Percentiles rank a stretch among this genome's conserved stretches.
Evolutionary conservation across 177 flowering plant species (phyloP).

Genomic region (Telopea speciosissima): DNA sequence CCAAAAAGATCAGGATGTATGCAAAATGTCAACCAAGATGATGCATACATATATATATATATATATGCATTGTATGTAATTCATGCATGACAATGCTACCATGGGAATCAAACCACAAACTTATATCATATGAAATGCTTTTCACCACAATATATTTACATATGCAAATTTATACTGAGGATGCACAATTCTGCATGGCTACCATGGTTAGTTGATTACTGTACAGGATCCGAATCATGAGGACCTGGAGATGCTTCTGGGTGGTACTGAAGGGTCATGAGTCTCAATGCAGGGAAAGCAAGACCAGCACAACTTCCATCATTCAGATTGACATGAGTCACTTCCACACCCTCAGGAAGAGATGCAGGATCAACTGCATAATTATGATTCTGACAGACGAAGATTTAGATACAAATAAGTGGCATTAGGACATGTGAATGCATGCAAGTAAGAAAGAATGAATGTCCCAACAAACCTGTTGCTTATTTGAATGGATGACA

Average conservation of each 20-base stretch:
- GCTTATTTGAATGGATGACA: not conserved
- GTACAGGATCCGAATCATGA: slow-evolving; percentile 88
- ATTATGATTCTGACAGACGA: slow-evolving; percentile 79
- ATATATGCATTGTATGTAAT: too few species aligned
- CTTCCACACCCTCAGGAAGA: slow-evolving; percentile 89
- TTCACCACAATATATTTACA: too few species aligned
- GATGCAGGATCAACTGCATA: slow-evolving; percentile 93
- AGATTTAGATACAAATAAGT: not conserved
- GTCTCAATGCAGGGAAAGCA: slow-evolving; percentile 58
- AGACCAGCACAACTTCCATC: slow-evolving; percentile 99
- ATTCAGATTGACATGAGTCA: slow-evolving; percentile 87
- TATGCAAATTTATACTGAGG: not conserved
- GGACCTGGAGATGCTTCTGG: slow-evolving; percentile 97
- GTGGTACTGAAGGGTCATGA: slow-evolving; percentile 96
- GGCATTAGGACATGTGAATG: not conserved
- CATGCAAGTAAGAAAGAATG: not conserved
- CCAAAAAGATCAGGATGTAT: not conserved
- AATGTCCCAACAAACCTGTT: not conserved
- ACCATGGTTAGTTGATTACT: slow-evolving; percentile 33
- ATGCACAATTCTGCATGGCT: too few species aligned
- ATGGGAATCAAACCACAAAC: too few species aligned
- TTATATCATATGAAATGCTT: too few species aligned
- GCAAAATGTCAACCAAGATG: not conserved
- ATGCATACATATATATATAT: too few species aligned
- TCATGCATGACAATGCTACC: too few species aligned